Percentiles rank a stretch among this genome's conserved stretches.
These are phyloP conservation scores for Vitis rupestris DNA, from an alignment of 164 flowering plant species.

Conservation along the genomic window DNA sequence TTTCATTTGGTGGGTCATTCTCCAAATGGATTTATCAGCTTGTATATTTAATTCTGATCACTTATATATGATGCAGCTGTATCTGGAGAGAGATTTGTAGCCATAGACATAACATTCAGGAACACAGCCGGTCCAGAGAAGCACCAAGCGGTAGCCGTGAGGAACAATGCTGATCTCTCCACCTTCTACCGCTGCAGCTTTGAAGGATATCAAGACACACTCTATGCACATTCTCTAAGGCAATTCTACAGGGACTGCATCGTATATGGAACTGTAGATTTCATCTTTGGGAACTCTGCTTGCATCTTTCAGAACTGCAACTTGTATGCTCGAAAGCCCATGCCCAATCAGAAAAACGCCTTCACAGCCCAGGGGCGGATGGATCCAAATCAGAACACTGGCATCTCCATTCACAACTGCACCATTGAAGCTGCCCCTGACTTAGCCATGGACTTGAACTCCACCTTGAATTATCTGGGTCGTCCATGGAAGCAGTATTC, in stretches of 20 bases:
- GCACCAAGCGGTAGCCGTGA: slow-evolving; percentile 52
- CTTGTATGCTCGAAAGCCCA: slow-evolving; percentile 31
- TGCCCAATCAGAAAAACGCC: slow-evolving; percentile 21
- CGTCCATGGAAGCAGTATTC: slow-evolving; percentile 57
- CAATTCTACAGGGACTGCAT: slow-evolving; percentile 54
- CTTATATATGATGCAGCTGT: slow-evolving; percentile 34
- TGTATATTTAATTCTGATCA: too few relatives aligned
- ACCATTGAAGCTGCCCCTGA: slow-evolving; percentile 29
- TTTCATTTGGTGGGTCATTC: too few relatives aligned
- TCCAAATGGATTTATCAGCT: too few relatives aligned
- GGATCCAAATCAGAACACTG: slow-evolving; percentile 32
- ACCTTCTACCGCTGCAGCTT: slow-evolving; percentile 50
- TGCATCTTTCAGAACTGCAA: slow-evolving; percentile 48
- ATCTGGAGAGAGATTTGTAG: slow-evolving; percentile 40
- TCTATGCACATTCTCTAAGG: slow-evolving; percentile 40
- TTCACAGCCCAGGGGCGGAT: slow-evolving; percentile 35
- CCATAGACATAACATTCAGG: slow-evolving; percentile 38
- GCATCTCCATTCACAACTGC: slow-evolving; percentile 33
- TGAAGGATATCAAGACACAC: slow-evolving; percentile 57
- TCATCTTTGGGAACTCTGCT: slow-evolving; percentile 55
- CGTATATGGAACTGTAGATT: slow-evolving; percentile 52
- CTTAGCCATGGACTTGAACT: slow-evolving; percentile 24
- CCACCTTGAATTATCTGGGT: slow-evolving; percentile 28
- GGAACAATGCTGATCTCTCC: slow-evolving; percentile 45
- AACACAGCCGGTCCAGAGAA: slow-evolving; percentile 54